Evolutionary conservation across 1,284 basidiomycete genomes (phyloP).

Genomic region (Polyporus tsugae): DNA sequence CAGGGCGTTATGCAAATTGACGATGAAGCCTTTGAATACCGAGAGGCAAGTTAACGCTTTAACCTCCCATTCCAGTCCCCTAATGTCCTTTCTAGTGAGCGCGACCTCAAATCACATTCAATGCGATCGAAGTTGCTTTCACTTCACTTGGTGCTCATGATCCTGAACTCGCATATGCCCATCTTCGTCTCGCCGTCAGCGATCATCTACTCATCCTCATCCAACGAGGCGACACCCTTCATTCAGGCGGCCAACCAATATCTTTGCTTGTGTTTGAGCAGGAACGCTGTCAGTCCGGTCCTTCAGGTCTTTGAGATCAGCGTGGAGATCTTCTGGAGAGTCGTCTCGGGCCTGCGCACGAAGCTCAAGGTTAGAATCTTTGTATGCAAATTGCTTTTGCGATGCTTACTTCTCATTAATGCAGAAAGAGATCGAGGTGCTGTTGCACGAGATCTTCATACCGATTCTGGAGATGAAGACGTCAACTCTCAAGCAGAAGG

Average conservation of each 20-base stretch:
- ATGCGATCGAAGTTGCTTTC: constrained; percentile 96
- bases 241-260: constrained; percentile 95
- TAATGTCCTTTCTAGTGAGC: constrained; percentile 65
- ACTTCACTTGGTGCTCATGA: constrained; percentile 91
- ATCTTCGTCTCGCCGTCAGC: constrained; percentile 88
- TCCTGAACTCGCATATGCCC: constrained; percentile 90
- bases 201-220: constrained; percentile 89
- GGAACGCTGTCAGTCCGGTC: constrained; percentile 96
- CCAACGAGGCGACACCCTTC: constrained; percentile 87
- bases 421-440: constrained; percentile 98
- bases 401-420: constrained; percentile 12
- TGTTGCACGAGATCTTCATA: constrained; percentile 98
- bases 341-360: constrained; percentile 92
- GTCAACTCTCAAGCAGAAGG: constrained; percentile 95
- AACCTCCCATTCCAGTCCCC: not conserved
- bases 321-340: constrained; percentile 99
- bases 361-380: constrained; percentile 82
- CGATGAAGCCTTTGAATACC: constrained; percentile 95
- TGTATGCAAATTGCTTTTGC: constrained; percentile 14
- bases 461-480: constrained; percentile 99
- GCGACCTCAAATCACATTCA: constrained; percentile 92
- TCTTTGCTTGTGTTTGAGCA: constrained; percentile 91
- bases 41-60: constrained; percentile 73
- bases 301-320: constrained; percentile 98
- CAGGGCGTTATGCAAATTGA: constrained; percentile 93